Base-by-base conservation (phyloP, 441 rosid species). In the Arabidopsis hybrid region DNA sequence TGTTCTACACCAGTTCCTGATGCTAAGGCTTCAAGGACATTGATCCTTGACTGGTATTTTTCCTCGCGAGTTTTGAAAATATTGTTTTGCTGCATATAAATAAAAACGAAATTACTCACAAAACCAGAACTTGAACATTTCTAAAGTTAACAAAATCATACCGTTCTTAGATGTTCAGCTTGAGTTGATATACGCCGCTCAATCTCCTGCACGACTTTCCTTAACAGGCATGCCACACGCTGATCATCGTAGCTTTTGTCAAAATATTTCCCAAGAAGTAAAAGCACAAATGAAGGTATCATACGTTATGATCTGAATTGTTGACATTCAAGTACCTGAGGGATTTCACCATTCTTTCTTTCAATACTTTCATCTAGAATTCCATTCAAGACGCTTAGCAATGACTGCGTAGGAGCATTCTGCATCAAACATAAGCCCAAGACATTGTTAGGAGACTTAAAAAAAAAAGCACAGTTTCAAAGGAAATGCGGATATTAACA, bases 131-230 rank as follows among this genome's bases (percentile, higher is more conserved):
- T 36, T 66, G 61, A 77, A 29, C 12, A 29, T 29, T 36, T 56
- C 39, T 38, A 9, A 39, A 18, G 58, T 18, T 63, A 38, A 49
- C 50, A 60, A 61, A 26, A 47, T 52, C 52, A 80, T 84, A 95
- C 99, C 18, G 92, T 92, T 90, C 96, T 83, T 68, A 92, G 75
- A 75, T 91, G 97, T 39, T 92, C 99, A 51, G 97, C 92, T 81
- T 95, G 99, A 66, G 97, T 95, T 67, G 99, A 91, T 79, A 95
- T 88, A 1, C 99, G 95, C 17, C 97, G 81, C 80, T 88, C 99
- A 55, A 95, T 92, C 89, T 95, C 97, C 80, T 85, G 97, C 74
- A 89, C 93, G 2, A 89, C 94, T 84, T 89, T 92, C 66, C 94
- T 87, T 55, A 95, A 52, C 2, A 92, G 84, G 73, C 87, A 85